Evolutionary conservation across 1,284 basidiomycete genomes (phyloP), one percentile per base, ranked within the genome.

Genomic region (Spongispora temasekensis): DNA sequence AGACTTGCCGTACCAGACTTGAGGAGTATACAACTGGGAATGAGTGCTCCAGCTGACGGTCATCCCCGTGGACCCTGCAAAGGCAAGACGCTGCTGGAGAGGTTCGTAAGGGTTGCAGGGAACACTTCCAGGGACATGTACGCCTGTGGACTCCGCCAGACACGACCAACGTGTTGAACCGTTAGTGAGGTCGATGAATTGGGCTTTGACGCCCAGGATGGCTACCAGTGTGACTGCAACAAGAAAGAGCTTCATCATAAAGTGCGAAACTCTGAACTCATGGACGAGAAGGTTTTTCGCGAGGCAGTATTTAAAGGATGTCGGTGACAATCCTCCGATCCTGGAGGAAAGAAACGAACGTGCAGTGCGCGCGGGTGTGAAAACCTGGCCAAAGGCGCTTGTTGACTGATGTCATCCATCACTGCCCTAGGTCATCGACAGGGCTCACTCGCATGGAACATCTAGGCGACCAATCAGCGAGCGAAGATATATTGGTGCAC

Each of bases 31-130:
- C 5, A 71, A 58, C 55, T 64, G 64, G 4, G 35, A 37, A 4
- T 59, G 34, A 17, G 69, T 71, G 55, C 57, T 69, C 71, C 71
- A 71, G 55, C 69, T 71, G 9, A 71, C 61, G 9, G 62, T 67
- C 71, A 71, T 71, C 19, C 69, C 71, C 8, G 62, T 62, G 1
- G 68, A 10, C 4, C 71, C 62, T 19, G 70, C 69, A 56, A 59
- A 71, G 5, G 71, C 68, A 3, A 71, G 52, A 27, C 23, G 70
- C 13, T 71, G 71, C 23, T 71, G 62, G 15, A 71, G 69, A 37
- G 69, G 69, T 35, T 71, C 71, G 12, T 67, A 57, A 1, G 71
- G 71, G 52, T 71, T 71, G 55, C 69, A 71, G 1, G 69, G 71
- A 40, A 71, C 56, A 4, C 64, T 60, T 4, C 71, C 69, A 35